Evolutionary conservation across 805 yeast species (phyloP), one percentile per base, ranked within the genome.

Genomic region (Candida tibetensis): DNA sequence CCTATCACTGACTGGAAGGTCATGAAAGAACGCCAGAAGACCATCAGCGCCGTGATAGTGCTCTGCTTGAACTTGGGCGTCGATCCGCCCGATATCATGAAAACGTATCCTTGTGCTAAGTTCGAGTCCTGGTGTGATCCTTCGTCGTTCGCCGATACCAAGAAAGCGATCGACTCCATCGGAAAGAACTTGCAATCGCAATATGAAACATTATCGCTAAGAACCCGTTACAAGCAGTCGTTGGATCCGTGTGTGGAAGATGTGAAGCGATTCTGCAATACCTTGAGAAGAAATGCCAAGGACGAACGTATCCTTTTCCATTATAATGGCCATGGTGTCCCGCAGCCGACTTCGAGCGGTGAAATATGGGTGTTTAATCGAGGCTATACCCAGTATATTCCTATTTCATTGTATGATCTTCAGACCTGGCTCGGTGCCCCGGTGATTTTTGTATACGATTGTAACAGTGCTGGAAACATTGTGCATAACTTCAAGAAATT

Each of bases 391-490:
- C 99, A 93, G 64, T 93, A 93, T 58, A 93, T 93, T 41, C 99
- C 99, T 1, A 93, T 93, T 1, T 86, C 96, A 7, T 64, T 93
- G n/a, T 89, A 86, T 60, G 99, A 93, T 54, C 68, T 93, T 33
- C 99, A 93, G 53, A 82, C 95, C 3, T 93, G 99, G 99, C 68
- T 93, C 8, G 99, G 99, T 7, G 97, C 97, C 1, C 99, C 99
- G 0, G 91, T 95, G 37, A 85, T 93, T 14, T 90, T 85, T 61
- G 96, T 91, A 30, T 89, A 84, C 60, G 99, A 93, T 64, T 89
- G 98, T 58, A 86, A 83, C 51, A 85, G 86, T 42, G 97, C 99
- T 1, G 99, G 97, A 1, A 85, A 89, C 60, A 89, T 93, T 36
- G 85, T 93, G 7, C 80, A 79, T 43, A 91, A 91, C 58, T 93